Evolutionary conservation across 345 rosid genomes (phyloP).

Genomic region (Excoecaria cochinchinensis): DNA sequence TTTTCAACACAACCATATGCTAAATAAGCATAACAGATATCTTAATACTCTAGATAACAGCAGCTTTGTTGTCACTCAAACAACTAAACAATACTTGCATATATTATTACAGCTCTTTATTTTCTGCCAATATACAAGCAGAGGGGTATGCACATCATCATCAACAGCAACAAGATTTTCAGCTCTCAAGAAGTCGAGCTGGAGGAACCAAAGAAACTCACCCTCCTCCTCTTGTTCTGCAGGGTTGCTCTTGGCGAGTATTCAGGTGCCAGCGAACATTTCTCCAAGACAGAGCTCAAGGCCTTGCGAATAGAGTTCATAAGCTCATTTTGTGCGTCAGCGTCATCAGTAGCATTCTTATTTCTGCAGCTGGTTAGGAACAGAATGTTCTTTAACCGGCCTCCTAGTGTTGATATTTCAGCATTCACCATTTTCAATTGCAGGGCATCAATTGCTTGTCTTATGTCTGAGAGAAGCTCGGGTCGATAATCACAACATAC

Average conservation of each 20-base stretch:
- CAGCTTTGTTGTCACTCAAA: neutral
- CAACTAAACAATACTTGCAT: neutral
- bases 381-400: conserved; percentile 37
- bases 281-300: conserved; percentile 37
- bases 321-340: conserved; percentile 19
- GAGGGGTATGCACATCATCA: neutral
- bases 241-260: conserved; percentile 32
- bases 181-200: conserved; percentile 25
- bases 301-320: conserved; percentile 35
- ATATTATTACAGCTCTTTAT: neutral
- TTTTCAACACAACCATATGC: neutral
- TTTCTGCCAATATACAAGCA: neutral
- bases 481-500: conserved; percentile 46
- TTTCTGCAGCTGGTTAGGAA: conserved; percentile 26
- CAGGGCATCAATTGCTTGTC: conserved; percentile 37
- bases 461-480: conserved; percentile 39
- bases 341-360: conserved; percentile 14
- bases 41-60: neutral
- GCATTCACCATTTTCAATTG: conserved; percentile 34
- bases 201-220: conserved; percentile 34
- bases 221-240: conserved; percentile 38
- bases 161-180: conserved; percentile 5
- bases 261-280: conserved; percentile 33
- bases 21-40: neutral
- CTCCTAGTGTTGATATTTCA: conserved; percentile 46